Base-by-base conservation (phyloP, 2,329 filamentous ascomycete species). In the Aspergillus neotritici region DNA sequence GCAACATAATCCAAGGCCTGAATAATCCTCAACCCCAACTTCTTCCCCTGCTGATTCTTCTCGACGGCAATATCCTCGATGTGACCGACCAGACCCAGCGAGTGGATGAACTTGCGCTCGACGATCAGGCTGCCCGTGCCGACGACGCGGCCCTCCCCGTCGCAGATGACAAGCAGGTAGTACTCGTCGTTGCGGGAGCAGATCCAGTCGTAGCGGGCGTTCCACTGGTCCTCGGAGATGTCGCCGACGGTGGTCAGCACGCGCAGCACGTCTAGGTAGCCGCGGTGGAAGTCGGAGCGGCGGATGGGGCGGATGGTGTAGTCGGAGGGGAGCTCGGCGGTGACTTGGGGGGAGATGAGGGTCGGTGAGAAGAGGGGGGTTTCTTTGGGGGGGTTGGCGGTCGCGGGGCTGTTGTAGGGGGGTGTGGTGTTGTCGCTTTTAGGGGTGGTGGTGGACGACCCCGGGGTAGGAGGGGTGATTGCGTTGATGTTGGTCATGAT, bases 51-150 rank as follows among this genome's bases (percentile, higher is more conserved):
- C 71, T 97, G 89, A 58, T 94, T 87, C 70, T 90, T 89, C 52
- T 87, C 83, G 31, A 98, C 90, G 13, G 91, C 90, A 64, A 98
- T 96, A 65, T 98, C 93, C 68, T 97, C 93, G 68, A 97, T 96
- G 69, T 97, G 93, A 10, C 91, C 93, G 17, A 96, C 91, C 55
- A 66, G 53, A 5, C 70, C 70, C 34, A 72, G 61, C 11, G 63
- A 61, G 46, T 73, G 70, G 36, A 73, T 73, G 49, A 73, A 73
- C 71, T 97, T 97, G 70, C 85, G 80, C 80, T 98, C 93, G 37
- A 95, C 87, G 53, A 97, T 79, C 67, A 97, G 70, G 30, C 86
- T 86, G 2, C 93, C 93, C 0, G 89, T 95, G 17, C 87, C 91
- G n/a, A 97, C 93, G 39, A 97, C 80, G 50, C 76, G 75, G 36